Base-by-base conservation (phyloP, 163 green algal species). In the Scenedesmus sp. region DNA sequence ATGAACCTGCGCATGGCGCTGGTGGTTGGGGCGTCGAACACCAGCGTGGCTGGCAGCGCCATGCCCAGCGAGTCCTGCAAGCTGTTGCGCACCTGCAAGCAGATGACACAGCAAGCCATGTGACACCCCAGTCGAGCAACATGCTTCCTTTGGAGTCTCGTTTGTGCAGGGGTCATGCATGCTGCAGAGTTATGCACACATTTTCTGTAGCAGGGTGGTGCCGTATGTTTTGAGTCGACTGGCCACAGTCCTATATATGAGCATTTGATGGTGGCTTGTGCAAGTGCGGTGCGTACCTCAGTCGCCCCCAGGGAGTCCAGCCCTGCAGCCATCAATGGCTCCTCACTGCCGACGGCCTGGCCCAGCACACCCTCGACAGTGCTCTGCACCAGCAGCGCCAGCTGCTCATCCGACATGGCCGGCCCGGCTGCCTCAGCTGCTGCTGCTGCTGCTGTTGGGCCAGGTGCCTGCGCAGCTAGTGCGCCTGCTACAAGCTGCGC, bases 11-110 rank as follows among this genome's bases (percentile, higher is more conserved):
- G 85, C 16, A 98, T 93, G 24, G 92, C 93, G 0, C 43, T 83
- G 18, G 93, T 59, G 0, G 97, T 96, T 18, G 97, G 97, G 87
- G 97, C 97, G 94, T 99, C 96, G 73, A 99, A 96, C 24, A 87
- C 73, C 37, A 97, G 89, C 0, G 97, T 98, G 33, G 94, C 83
- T 13, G 97, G 96, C 56, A 99, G 89, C 42, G 97, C 94, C 26
- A 98, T 40, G 16, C 82, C 90, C 56, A 98, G 96, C 12, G 81
- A 73, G 3, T 84, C 43, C 0, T 93, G 93, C 43, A 99, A 92
- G 15, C 91, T 70, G 83, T 97, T 98, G 61, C 96, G 92, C 59
- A 99, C 65, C 65, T 76, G 26, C 65, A 76, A 2, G 9, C 0
- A 30, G 2, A 37, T 20, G 40, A 37, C 0, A 30, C 26, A 18